These are phyloP conservation scores for Candida tetrigidarum DNA, from an alignment of 1,139 yeast genomes.

Conservation along the genomic window DNA sequence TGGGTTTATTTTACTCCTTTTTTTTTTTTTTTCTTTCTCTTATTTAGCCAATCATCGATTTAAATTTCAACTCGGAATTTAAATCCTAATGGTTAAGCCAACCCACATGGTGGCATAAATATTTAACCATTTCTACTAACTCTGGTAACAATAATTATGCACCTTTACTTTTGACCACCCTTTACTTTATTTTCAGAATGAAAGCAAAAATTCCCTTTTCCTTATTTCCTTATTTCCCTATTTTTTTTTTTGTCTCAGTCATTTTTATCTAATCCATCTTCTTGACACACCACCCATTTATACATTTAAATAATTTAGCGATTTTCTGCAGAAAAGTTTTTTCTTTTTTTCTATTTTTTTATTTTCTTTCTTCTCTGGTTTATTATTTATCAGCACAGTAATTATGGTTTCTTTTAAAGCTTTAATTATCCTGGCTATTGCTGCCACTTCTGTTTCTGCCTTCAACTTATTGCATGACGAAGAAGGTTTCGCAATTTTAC, in stretches of 20 bases:
- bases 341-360: not conserved
- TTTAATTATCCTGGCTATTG: constrained; percentile 14
- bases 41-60: constrained; percentile 6
- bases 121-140: not conserved
- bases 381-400: not conserved
- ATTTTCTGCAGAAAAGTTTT: too few relatives aligned
- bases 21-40: not conserved
- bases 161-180: not conserved
- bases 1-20: too few relatives aligned
- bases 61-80: constrained; percentile 3
- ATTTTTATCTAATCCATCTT: constrained; percentile 5
- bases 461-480: constrained; percentile 18
- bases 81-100: not conserved
- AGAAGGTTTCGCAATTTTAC: constrained; percentile 20
- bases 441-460: constrained; percentile 13
- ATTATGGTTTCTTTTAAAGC: constrained; percentile 19
- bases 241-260: not conserved
- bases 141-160: not conserved
- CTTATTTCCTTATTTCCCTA: not conserved
- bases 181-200: too few relatives aligned
- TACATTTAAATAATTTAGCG: not conserved
- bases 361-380: constrained; percentile 1
- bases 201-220: too few relatives aligned
- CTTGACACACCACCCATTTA: not conserved
- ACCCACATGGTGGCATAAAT: constrained; percentile 1